Percentiles rank a stretch among this genome's conserved stretches.
Conservation (phyloP, 208 protist species). For the Trypanosoma mega region DNA sequence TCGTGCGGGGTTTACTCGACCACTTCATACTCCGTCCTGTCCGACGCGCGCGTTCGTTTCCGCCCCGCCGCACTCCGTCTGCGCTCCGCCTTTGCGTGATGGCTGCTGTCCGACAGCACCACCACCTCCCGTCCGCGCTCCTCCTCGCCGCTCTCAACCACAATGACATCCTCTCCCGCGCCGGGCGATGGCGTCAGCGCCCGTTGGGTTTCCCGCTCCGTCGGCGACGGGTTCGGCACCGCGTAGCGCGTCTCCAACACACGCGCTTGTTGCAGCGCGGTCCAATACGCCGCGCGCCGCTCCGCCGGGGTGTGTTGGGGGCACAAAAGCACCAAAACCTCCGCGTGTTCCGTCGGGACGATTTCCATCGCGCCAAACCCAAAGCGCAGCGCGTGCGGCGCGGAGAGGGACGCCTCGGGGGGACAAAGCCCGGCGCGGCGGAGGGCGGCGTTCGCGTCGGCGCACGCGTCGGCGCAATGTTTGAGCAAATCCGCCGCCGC, state of each 20-base stretch:
- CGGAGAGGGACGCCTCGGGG: background rate
- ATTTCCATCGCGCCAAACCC: conserved; percentile 12
- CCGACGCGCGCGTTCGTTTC: too few species aligned
- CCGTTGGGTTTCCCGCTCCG: too few species aligned
- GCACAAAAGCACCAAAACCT: conserved; percentile 24
- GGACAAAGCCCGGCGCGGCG: background rate
- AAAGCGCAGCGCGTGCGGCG: conserved; percentile 10
- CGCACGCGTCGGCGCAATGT: conserved; percentile 25
- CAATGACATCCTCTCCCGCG: conserved; percentile 11
- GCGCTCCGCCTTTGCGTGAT: too few species aligned
- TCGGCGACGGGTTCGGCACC: too few species aligned
- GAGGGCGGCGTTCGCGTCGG: conserved; percentile 19
- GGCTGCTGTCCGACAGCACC: conserved; percentile 12
- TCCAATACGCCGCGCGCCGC: conserved; percentile 38
- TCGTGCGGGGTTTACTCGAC: too few species aligned
- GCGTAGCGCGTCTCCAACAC: conserved; percentile 23
- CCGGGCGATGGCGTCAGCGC: too few species aligned
- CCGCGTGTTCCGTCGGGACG: conserved; percentile 5
- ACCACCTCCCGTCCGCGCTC: background rate
- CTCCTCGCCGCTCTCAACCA: conserved; percentile 23
- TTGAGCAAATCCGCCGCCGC: too few species aligned
- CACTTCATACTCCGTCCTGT: too few species aligned
- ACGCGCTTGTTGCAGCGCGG: conserved; percentile 37
- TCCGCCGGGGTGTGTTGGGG: conserved; percentile 6
- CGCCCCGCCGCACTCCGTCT: too few species aligned